Conservation (phyloP, 2,329 filamentous ascomycete species). For the Biscogniauxia mediterranea region DNA sequence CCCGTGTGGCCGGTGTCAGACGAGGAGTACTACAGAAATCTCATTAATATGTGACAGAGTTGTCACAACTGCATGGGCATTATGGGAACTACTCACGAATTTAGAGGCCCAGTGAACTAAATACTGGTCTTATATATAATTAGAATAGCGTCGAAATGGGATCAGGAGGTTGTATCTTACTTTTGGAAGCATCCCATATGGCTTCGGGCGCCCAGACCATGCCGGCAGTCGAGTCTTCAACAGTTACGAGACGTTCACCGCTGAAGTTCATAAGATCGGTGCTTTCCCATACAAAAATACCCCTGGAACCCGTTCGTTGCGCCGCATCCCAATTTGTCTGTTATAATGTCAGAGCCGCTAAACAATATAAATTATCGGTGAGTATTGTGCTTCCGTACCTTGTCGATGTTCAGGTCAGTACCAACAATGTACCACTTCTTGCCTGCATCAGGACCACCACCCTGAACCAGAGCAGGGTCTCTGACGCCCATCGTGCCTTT, state of each 20-base stretch:
- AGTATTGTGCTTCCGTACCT: slow-evolving; percentile 26
- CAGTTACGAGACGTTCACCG: slow-evolving; percentile 45
- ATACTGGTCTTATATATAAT: slow-evolving; percentile 36
- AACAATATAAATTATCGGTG: no score
- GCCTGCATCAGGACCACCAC: slow-evolving; percentile 44
- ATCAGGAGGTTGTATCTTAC: slow-evolving; percentile 18
- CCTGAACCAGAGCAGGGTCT: slow-evolving; percentile 49
- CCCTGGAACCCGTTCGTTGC: slow-evolving; percentile 48
- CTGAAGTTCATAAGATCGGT: slow-evolving; percentile 50
- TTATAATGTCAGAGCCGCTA: slow-evolving; percentile 3
- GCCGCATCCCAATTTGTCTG: slow-evolving; percentile 52
- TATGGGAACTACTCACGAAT: slow-evolving; percentile 34
- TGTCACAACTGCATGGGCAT: not conserved
- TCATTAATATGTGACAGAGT: not conserved
- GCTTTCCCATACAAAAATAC: slow-evolving; percentile 56
- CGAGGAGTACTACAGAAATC: slow-evolving; percentile 39
- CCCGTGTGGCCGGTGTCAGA: slow-evolving; percentile 50
- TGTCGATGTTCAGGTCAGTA: slow-evolving; percentile 52
- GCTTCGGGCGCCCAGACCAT: slow-evolving; percentile 60
- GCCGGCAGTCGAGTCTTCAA: slow-evolving; percentile 52
- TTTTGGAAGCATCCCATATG: slow-evolving; percentile 48
- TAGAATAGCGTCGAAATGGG: slow-evolving; percentile 2
- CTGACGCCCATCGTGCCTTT: slow-evolving; percentile 52
- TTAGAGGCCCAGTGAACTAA: slow-evolving; percentile 48
- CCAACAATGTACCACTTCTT: slow-evolving; percentile 56